A percentile compares a stretch with the other conserved stretches of the same genome.
Evolutionary conservation across 352 stramenopile species (phyloP).

Genomic region (Globisporangium polare): DNA sequence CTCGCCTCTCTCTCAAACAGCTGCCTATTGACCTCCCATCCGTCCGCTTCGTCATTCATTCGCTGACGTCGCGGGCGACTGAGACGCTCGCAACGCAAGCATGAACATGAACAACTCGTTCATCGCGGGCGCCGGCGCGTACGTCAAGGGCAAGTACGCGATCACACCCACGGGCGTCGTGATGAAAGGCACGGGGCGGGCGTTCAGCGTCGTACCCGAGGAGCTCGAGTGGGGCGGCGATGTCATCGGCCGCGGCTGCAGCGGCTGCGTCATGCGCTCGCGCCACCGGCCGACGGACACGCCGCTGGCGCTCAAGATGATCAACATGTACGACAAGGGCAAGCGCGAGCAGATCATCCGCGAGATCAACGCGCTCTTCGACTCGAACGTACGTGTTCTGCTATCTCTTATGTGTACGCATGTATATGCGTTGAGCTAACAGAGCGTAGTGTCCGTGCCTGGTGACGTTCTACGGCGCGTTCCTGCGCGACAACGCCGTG

Average conservation of each 20-base stretch:
- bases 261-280: slow-evolving; percentile 64
- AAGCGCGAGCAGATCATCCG: slow-evolving; percentile 86
- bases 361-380: slow-evolving; percentile 88
- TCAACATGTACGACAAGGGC: slow-evolving; percentile 85
- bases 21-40: slow-evolving; percentile 14
- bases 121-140: slow-evolving; percentile 58
- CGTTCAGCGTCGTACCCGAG: slow-evolving; percentile 71
- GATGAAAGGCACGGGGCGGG: slow-evolving; percentile 74
- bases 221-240: slow-evolving; percentile 75
- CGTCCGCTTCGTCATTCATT: slow-evolving; percentile 1
- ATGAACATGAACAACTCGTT: slow-evolving; percentile 78
- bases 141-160: slow-evolving; percentile 79
- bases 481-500: slow-evolving; percentile 85
- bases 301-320: slow-evolving; percentile 83
- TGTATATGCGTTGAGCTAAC: background rate
- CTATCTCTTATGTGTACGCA: background rate
- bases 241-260: slow-evolving; percentile 71
- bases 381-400: slow-evolving; percentile 42
- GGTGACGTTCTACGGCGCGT: slow-evolving; percentile 90
- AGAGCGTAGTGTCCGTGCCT: slow-evolving; percentile 57
- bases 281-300: slow-evolving; percentile 69
- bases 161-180: slow-evolving; percentile 78
- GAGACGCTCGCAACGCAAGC: background rate
- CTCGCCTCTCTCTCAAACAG: background rate
- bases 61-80: background rate